Evolutionary conservation across 1,284 basidiomycete genomes (phyloP).

Genomic region (Ustilago xerochloae): DNA sequence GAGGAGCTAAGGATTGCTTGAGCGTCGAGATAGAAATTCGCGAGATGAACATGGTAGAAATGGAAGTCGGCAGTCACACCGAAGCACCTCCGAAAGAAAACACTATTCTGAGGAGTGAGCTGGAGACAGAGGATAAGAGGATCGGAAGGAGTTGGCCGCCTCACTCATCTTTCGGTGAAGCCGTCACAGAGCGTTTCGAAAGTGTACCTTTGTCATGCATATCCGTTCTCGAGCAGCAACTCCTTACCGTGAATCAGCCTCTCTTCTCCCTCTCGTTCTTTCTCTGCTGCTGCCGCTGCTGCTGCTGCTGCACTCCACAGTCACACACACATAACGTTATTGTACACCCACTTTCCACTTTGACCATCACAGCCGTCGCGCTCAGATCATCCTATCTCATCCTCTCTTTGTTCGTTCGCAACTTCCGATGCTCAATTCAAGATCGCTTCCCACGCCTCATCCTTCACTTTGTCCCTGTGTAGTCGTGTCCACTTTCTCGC

Average conservation of each 20-base stretch:
- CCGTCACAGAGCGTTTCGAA: no score
- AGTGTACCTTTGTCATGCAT: constrained; percentile 8
- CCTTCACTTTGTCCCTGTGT: neutral
- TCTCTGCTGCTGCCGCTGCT: no score
- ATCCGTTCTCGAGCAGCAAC: neutral
- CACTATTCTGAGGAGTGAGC: neutral
- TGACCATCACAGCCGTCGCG: neutral
- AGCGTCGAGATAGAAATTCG: no score
- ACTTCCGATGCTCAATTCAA: constrained; percentile 8
- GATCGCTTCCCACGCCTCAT: constrained; percentile 1
- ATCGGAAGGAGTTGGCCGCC: neutral
- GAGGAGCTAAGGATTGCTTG: no score
- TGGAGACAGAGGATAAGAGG: neutral
- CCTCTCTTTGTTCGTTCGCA: neutral
- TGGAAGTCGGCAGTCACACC: neutral
- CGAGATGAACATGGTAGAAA: no score
- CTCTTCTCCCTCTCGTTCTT: neutral
- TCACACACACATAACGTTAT: no score
- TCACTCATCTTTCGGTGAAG: neutral
- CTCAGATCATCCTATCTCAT: constrained; percentile 1
- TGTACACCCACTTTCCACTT: neutral
- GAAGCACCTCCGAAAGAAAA: neutral
- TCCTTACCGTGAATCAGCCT: constrained; percentile 11
- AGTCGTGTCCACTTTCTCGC: neutral
- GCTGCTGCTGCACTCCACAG: neutral